These are phyloP conservation scores for Monosporozyma aquatica DNA, from an alignment of 805 yeast genomes.

Conservation along the genomic window DNA sequence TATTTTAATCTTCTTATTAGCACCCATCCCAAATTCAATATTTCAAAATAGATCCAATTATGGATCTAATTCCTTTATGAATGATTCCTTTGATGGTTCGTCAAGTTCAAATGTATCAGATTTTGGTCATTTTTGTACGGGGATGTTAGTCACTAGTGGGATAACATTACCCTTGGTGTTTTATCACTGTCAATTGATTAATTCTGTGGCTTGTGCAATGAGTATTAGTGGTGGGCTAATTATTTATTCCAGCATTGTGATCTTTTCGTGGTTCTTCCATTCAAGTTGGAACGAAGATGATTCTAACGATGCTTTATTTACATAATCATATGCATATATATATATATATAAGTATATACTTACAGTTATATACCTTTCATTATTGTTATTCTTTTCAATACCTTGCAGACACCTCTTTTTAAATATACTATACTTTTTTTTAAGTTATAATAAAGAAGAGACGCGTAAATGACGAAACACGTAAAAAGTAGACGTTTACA, in stretches of 20 bases:
- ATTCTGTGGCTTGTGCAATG: slow-evolving; percentile 62
- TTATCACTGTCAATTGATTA: slow-evolving; percentile 65
- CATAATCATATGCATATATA: slow-evolving; percentile 9
- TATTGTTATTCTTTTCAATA: no score
- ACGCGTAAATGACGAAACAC: slow-evolving; percentile 2
- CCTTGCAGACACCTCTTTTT: no score
- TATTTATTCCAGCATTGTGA: slow-evolving; percentile 73
- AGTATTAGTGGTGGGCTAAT: slow-evolving; percentile 77
- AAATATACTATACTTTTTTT: no score
- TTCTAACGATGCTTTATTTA: slow-evolving; percentile 34
- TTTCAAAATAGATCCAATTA: slow-evolving; percentile 34
- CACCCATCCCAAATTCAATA: slow-evolving; percentile 63
- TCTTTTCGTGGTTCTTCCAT: slow-evolving; percentile 68
- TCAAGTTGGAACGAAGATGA: slow-evolving; percentile 32
- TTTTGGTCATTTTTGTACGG: slow-evolving; percentile 70
- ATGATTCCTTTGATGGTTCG: slow-evolving; percentile 32
- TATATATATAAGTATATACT: background rate
- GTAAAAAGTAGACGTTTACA: background rate
- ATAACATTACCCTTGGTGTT: slow-evolving; percentile 65
- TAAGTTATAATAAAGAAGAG: background rate
- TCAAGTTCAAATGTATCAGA: slow-evolving; percentile 45
- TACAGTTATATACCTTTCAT: background rate
- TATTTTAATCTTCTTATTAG: slow-evolving; percentile 53
- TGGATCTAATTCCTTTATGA: slow-evolving; percentile 37
- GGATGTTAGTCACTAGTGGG: slow-evolving; percentile 68